Percentiles rank a stretch among this genome's conserved stretches.
Evolutionary conservation across 1,284 basidiomycete species (phyloP).

Genomic region (Moesziomyces sp.): DNA sequence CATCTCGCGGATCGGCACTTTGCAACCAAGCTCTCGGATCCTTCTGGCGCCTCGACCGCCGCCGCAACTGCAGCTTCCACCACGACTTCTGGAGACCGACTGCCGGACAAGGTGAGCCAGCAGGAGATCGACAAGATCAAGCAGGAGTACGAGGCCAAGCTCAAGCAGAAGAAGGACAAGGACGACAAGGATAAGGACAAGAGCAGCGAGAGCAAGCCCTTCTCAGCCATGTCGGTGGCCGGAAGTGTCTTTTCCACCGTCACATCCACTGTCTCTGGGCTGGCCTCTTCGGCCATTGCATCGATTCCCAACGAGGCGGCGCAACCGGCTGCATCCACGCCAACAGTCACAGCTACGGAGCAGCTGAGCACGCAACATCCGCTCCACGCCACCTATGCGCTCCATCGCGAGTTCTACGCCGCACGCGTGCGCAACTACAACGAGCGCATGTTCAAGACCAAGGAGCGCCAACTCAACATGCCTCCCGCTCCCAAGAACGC

Average conservation of each 20-base stretch:
- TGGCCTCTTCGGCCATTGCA: slow-evolving; percentile 28
- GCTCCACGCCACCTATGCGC: slow-evolving; percentile 46
- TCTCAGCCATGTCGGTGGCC: slow-evolving; percentile 24
- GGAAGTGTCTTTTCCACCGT: slow-evolving; percentile 41
- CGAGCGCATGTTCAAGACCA: slow-evolving; percentile 39
- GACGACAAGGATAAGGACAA: slow-evolving; percentile 26
- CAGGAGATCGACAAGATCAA: slow-evolving; percentile 57
- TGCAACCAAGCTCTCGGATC: slow-evolving; percentile 40
- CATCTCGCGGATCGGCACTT: slow-evolving; percentile 58
- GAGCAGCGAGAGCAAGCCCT: slow-evolving; percentile 26
- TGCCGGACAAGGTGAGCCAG: slow-evolving; percentile 49
- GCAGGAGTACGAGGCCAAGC: slow-evolving; percentile 44
- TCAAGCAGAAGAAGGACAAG: slow-evolving; percentile 28
- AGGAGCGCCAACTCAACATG: slow-evolving; percentile 51
- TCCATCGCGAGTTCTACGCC: slow-evolving; percentile 58
- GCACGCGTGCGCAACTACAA: slow-evolving; percentile 49
- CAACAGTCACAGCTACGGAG: slow-evolving; percentile 12
- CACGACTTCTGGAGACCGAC: slow-evolving; percentile 1
- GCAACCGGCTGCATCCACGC: slow-evolving; percentile 7
- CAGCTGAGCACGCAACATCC: slow-evolving; percentile 24
- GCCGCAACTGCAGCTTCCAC: neutral
- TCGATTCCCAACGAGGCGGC: slow-evolving; percentile 15
- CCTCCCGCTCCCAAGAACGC: slow-evolving; percentile 42
- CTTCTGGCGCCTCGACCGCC: slow-evolving; percentile 3
- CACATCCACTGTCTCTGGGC: slow-evolving; percentile 36